phyloP scores from a whole-genome alignment of 2,329 filamentous ascomycete genomes.

The Myotisia sp. region DNA sequence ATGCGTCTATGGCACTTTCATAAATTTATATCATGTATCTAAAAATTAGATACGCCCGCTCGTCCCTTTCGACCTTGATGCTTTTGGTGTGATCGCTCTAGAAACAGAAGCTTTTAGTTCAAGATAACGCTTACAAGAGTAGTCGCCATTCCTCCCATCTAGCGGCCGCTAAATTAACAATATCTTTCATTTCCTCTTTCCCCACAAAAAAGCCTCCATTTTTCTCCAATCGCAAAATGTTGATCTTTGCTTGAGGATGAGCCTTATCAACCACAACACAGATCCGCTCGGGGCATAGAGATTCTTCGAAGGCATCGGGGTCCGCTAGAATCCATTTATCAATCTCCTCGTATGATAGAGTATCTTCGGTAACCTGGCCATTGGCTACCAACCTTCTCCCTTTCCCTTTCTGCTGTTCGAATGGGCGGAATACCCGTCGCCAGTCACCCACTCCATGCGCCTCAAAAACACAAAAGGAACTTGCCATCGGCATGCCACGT shows the following conservation, averaged over 20 bases:
- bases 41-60: too few relatives aligned
- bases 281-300: conserved; percentile 66
- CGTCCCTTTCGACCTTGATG: too few relatives aligned
- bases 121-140: conserved; percentile 20
- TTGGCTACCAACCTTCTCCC: conserved; percentile 32
- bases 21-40: not conserved
- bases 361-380: conserved; percentile 5
- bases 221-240: conserved; percentile 63
- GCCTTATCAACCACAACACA: conserved; percentile 59
- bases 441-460: conserved; percentile 35
- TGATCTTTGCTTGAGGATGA: conserved; percentile 32
- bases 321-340: conserved; percentile 70
- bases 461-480: conserved; percentile 65
- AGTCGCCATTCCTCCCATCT: conserved; percentile 49
- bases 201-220: conserved; percentile 61
- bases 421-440: conserved; percentile 24
- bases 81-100: too few relatives aligned
- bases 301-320: conserved; percentile 81
- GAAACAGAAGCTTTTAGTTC: not conserved
- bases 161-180: conserved; percentile 45
- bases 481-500: conserved; percentile 55
- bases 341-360: conserved; percentile 23
- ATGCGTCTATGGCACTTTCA: too few relatives aligned
- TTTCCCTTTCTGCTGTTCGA: conserved; percentile 24
- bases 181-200: conserved; percentile 44